These are phyloP conservation scores for Cordyceps cateniannulata DNA, from an alignment of 2,329 filamentous ascomycete genomes.

Conservation along the genomic window DNA sequence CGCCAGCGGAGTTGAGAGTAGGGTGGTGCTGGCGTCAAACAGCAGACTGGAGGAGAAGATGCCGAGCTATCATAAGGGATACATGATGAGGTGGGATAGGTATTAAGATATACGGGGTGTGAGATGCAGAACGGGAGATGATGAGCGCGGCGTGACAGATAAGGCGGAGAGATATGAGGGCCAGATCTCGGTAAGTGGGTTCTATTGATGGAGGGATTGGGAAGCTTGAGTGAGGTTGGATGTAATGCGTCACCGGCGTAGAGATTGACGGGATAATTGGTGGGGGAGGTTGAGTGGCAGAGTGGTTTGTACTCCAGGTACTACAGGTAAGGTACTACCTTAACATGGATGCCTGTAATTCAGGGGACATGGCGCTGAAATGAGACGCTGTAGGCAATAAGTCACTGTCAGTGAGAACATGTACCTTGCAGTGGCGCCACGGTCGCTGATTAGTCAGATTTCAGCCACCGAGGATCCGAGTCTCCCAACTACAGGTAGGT, in stretches of 20 bases:
- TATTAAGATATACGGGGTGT: neutral
- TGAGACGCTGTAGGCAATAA: too few species aligned
- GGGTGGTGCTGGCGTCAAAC: neutral
- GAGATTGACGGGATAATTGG: neutral
- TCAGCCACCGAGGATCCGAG: neutral
- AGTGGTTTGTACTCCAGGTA: neutral
- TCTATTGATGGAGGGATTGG: neutral
- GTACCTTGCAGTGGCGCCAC: neutral
- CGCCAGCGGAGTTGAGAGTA: neutral
- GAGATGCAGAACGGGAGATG: neutral
- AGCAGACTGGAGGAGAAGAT: neutral
- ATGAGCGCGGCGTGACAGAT: neutral
- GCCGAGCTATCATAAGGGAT: neutral
- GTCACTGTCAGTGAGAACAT: too few species aligned
- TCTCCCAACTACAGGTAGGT: too few species aligned
- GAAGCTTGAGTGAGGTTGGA: neutral
- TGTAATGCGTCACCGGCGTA: slow-evolving; percentile 9
- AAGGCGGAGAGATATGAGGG: neutral
- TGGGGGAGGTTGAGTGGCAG: neutral
- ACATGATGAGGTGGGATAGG: neutral
- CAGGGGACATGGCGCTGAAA: neutral
- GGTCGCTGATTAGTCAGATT: neutral
- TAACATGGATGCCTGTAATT: too few species aligned
- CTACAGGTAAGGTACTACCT: too few species aligned
- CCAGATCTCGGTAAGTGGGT: slow-evolving; percentile 2